Conservation (phyloP, 208 protist species). For the Strigomonas oncopelti region DNA sequence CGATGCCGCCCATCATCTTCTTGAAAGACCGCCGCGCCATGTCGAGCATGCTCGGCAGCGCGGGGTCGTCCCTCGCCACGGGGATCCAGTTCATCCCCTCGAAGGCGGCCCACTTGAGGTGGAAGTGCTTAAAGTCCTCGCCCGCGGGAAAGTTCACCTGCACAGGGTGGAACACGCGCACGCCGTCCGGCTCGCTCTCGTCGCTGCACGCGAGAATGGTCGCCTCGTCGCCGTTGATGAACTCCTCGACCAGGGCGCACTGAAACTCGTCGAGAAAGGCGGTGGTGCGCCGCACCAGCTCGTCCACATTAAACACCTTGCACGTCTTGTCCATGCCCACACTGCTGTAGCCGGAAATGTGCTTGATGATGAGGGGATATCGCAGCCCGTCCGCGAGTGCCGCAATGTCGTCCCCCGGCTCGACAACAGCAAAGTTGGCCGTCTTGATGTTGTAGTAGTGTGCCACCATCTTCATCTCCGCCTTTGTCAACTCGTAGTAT, state of each 20-base stretch:
- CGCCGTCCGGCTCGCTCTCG: slow-evolving; percentile 54
- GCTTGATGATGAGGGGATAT: slow-evolving; percentile 87
- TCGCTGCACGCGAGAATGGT: slow-evolving; percentile 80
- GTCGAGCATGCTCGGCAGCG: slow-evolving; percentile 54
- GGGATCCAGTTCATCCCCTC: slow-evolving; percentile 83
- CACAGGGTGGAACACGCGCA: slow-evolving; percentile 80
- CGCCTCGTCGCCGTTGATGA: slow-evolving; percentile 83
- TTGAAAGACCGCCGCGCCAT: slow-evolving; percentile 76
- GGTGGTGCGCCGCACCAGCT: slow-evolving; percentile 44
- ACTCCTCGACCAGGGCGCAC: slow-evolving; percentile 85
- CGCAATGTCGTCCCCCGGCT: slow-evolving; percentile 48
- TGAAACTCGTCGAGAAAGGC: slow-evolving; percentile 79
- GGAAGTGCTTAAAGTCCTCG: slow-evolving; percentile 91
- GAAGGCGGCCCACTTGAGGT: slow-evolving; percentile 88
- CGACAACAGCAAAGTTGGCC: slow-evolving; percentile 56
- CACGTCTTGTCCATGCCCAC: slow-evolving; percentile 88
- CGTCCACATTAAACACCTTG: slow-evolving; percentile 66
- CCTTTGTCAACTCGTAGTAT: slow-evolving; percentile 87
- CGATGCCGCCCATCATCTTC: slow-evolving; percentile 86
- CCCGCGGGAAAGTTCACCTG: slow-evolving; percentile 73
- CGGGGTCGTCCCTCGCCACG: slow-evolving; percentile 61
- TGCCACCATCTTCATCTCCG: slow-evolving; percentile 87
- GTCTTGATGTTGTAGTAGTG: slow-evolving; percentile 76
- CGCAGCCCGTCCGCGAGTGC: slow-evolving; percentile 33
- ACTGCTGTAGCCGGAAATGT: slow-evolving; percentile 87